Base-by-base conservation (phyloP, 768 basidiomycete genomes). In the Pulveroboletus sp. region DNA sequence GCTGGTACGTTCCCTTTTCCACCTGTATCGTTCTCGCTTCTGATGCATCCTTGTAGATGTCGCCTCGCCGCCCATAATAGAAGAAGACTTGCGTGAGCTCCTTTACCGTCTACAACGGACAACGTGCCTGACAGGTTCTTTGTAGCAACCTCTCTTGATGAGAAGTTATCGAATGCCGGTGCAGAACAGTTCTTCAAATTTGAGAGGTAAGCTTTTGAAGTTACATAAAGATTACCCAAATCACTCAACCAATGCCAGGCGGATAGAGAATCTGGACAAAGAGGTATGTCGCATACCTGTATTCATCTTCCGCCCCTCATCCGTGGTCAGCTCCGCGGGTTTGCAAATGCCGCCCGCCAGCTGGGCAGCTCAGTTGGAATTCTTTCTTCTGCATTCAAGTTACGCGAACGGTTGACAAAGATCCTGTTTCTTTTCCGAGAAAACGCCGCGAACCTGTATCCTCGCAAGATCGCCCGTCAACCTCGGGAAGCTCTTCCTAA, bases 371-470 rank as follows among this genome's bases (percentile, higher is more conserved):
- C 78, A 0, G 77, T 81, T 31, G 79, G 79, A 7, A 76, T 80
- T 33, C 66, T 80, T 12, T 80, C 77, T 9, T 81, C 80, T 10
- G 74, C 78, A 1, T 78, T 73, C 58, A 72, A 73, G 48, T 63
- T 80, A 20, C 73, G 79, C 5, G 72, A 79, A 44, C 75, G 79
- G 10, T 67, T 81, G 24, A 69, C 75, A 5, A 76, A 77, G 49
- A 71, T 80, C 10, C 58, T 76, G 24, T 76, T 72, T 50, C 65
- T 80, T 23, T 79, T 81, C 57, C 74, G 75, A 35, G 76, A 78
- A 53, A 80, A 80, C 47, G 78, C 79, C n/a, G 77, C 80, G 20
- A 75, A 73, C 34, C 65, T 81, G n/a, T 75, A 80, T 49, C 78
- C 79, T 34, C 70, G 75, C 41, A 78, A 75, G 52, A 66, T 80